phyloP scores from a whole-genome alignment of 2,329 filamentous ascomycete species.

The Fusarium armeniacum region DNA sequence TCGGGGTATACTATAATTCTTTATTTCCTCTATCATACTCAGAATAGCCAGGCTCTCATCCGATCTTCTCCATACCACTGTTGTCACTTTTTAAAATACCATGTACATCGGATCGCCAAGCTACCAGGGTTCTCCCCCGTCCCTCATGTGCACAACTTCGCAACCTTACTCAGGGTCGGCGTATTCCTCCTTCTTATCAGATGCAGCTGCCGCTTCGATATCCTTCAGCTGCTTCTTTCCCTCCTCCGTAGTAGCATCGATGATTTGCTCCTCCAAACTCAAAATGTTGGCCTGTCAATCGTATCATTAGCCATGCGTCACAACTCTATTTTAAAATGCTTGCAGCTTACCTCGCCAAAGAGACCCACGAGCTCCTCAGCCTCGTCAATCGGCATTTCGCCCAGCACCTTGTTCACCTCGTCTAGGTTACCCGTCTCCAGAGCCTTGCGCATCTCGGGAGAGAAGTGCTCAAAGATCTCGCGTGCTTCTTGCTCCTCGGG shows the following conservation, averaged over 20 bases:
- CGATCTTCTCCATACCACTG: background rate
- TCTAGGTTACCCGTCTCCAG: slow-evolving; percentile 91
- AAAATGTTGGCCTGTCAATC: slow-evolving; percentile 79
- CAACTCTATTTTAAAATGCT: slow-evolving; percentile 2
- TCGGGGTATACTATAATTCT: slow-evolving; percentile 3
- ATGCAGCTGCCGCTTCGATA: slow-evolving; percentile 69
- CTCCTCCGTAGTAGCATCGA: slow-evolving; percentile 93
- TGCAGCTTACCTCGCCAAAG: slow-evolving; percentile 73
- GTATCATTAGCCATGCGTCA: slow-evolving; percentile 39
- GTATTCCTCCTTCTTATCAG: slow-evolving; percentile 48
- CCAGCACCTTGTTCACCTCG: slow-evolving; percentile 69
- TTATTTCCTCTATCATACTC: background rate
- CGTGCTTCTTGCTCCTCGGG: slow-evolving; percentile 74
- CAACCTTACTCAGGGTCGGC: slow-evolving; percentile 58
- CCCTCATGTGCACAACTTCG: background rate
- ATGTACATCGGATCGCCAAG: slow-evolving; percentile 7
- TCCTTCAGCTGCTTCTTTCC: slow-evolving; percentile 83
- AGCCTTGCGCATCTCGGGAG: slow-evolving; percentile 83
- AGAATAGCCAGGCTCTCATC: slow-evolving; percentile 4
- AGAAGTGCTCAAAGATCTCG: slow-evolving; percentile 86
- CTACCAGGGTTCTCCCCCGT: background rate
- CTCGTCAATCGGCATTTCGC: slow-evolving; percentile 88
- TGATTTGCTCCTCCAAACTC: slow-evolving; percentile 91
- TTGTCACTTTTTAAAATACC: background rate
- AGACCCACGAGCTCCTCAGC: slow-evolving; percentile 88